phyloP scores from a whole-genome alignment of 257 asterid species.

The Solanum peruvianum region DNA sequence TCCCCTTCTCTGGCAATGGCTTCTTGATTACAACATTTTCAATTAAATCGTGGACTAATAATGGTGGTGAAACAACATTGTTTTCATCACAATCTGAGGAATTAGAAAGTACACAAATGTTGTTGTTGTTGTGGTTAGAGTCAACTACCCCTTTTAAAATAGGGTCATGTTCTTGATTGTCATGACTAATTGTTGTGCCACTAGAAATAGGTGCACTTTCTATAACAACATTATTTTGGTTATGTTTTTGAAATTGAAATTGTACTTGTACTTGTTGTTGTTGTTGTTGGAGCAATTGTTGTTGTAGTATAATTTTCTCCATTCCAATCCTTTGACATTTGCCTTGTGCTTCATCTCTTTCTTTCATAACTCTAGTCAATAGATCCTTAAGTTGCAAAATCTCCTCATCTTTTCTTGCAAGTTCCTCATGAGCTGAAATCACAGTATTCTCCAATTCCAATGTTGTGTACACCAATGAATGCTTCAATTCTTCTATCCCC shows the following conservation, averaged over 20 bases:
- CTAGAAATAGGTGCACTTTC: constrained; percentile 33
- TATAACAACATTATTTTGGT: not conserved
- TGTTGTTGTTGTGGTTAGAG: constrained; percentile 32
- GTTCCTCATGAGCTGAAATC: constrained; percentile 57
- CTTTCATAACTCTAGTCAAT: constrained; percentile 37
- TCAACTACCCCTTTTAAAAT: not conserved
- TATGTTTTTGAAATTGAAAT: not conserved
- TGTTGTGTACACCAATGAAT: constrained; percentile 60
- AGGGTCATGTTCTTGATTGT: constrained; percentile 10
- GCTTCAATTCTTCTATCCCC: constrained; percentile 80
- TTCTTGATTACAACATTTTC: constrained; percentile 22
- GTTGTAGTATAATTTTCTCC: constrained; percentile 40
- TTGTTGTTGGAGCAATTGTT: constrained; percentile 24
- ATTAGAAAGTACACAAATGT: constrained; percentile 13
- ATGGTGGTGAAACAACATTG: constrained; percentile 1
- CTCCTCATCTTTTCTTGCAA: constrained; percentile 81
- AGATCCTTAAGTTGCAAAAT: constrained; percentile 53
- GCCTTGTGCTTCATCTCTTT: constrained; percentile 55
- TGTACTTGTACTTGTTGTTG: not conserved
- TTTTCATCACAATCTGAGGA: constrained; percentile 34
- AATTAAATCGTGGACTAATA: constrained; percentile 3
- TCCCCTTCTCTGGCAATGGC: constrained; percentile 73
- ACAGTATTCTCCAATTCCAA: constrained; percentile 71
- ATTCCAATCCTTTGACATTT: constrained; percentile 32
- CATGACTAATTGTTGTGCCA: constrained; percentile 44